Conservation (phyloP, 495 filamentous ascomycete species). For the Tuber brumale region DNA sequence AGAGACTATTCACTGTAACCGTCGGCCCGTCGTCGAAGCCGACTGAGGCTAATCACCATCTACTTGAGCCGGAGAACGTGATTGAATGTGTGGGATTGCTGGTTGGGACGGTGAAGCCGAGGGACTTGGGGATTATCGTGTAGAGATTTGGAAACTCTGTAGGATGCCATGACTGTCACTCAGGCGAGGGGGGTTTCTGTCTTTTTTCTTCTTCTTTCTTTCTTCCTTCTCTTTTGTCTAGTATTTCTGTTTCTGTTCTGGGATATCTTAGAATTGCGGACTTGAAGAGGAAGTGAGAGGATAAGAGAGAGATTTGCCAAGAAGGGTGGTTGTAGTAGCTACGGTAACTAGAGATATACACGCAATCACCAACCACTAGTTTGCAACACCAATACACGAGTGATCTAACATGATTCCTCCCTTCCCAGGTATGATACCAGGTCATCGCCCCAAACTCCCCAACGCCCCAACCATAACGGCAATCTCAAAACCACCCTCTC, state of each 20-base stretch:
- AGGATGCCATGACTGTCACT: not conserved
- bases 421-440: not conserved
- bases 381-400: not conserved
- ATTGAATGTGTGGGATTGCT: constrained; percentile 70
- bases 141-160: not conserved
- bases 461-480: constrained; percentile 78
- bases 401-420: not conserved
- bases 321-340: no score
- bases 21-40: constrained; percentile 81
- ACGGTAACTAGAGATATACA: not conserved
- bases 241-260: constrained; percentile 4
- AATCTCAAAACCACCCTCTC: constrained; percentile 81
- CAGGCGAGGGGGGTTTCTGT: not conserved
- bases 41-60: constrained; percentile 78
- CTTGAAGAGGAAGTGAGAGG: not conserved
- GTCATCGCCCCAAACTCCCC: constrained; percentile 34
- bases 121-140: constrained; percentile 51
- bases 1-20: constrained; percentile 68
- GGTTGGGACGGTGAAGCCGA: constrained; percentile 49
- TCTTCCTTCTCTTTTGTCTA: not conserved
- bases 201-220: no score
- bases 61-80: constrained; percentile 80
- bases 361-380: not conserved
- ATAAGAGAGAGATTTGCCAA: not conserved
- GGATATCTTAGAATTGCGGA: not conserved